Conservation (phyloP, 345 rosid species). For the Linum lewisii region DNA sequence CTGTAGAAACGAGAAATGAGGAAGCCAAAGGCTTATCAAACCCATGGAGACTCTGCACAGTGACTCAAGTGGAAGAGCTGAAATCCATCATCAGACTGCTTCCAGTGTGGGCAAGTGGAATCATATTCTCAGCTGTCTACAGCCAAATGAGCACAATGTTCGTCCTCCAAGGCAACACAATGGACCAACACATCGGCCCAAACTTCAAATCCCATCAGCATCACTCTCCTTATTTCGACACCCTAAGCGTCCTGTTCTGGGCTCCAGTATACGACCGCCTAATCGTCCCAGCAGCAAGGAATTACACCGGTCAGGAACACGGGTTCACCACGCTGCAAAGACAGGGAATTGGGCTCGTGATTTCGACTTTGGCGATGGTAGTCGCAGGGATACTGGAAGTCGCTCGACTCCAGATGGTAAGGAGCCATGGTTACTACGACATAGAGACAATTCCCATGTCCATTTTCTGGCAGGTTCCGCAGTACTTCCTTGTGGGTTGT, state of each 20-base stretch:
- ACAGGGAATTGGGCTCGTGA: slow-evolving; percentile 49
- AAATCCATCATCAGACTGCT: slow-evolving; percentile 53
- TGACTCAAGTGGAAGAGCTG: slow-evolving; percentile 72
- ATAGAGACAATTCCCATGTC: slow-evolving; percentile 29
- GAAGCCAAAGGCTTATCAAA: slow-evolving; percentile 16
- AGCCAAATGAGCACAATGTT: slow-evolving; percentile 57
- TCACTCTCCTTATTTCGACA: slow-evolving; percentile 60
- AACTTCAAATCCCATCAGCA: slow-evolving; percentile 57
- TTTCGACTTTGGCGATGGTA: slow-evolving; percentile 39
- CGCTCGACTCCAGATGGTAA: slow-evolving; percentile 20
- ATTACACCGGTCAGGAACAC: slow-evolving; percentile 31
- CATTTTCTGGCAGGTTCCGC: slow-evolving; percentile 45
- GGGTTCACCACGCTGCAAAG: slow-evolving; percentile 58
- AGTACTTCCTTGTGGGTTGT: slow-evolving; percentile 41
- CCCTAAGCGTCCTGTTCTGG: slow-evolving; percentile 61
- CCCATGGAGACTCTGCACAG: slow-evolving; percentile 55
- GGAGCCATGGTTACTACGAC: slow-evolving; percentile 24
- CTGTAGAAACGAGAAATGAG: neutral
- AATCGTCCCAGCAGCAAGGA: slow-evolving; percentile 37
- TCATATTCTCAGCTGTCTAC: slow-evolving; percentile 46
- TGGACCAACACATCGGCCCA: slow-evolving; percentile 46
- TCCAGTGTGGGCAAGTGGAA: slow-evolving; percentile 68
- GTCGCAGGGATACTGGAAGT: slow-evolving; percentile 38
- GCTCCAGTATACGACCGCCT: slow-evolving; percentile 48
- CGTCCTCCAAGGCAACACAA: slow-evolving; percentile 52